phyloP scores from a whole-genome alignment of 345 rosid species.

The Aurinia saxatilis region DNA sequence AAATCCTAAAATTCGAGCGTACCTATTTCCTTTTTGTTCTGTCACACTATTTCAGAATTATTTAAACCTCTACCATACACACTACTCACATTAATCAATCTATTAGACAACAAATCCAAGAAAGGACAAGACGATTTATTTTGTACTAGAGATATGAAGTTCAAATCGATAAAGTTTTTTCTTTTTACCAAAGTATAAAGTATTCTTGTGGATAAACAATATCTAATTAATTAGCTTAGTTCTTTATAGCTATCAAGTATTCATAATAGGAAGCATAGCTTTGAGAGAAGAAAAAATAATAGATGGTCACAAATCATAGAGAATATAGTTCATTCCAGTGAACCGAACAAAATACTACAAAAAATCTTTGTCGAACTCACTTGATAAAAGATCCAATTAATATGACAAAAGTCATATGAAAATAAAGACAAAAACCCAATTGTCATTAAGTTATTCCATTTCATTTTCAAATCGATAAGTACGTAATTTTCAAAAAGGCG shows the following conservation, averaged over 20 bases:
- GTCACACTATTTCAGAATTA: background rate
- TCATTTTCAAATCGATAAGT: slow-evolving; percentile 7
- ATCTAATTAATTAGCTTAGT: background rate
- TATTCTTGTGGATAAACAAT: background rate
- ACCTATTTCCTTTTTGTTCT: background rate
- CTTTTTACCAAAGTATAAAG: background rate
- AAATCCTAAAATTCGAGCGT: background rate
- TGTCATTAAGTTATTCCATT: slow-evolving; percentile 19
- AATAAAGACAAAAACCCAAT: slow-evolving; percentile 16
- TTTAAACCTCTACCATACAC: background rate
- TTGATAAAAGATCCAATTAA: slow-evolving; percentile 5
- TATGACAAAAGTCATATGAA: slow-evolving; percentile 11
- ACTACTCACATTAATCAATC: background rate
- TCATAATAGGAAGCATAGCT: background rate
- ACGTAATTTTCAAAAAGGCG: slow-evolving; percentile 13
- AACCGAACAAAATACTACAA: slow-evolving; percentile 2
- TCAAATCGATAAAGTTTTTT: background rate
- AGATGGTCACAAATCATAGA: background rate
- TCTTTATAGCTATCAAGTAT: background rate
- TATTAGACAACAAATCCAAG: background rate
- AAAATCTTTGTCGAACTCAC: background rate
- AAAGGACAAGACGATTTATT: background rate
- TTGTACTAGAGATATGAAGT: background rate
- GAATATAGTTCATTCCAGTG: background rate
- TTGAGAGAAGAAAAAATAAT: no score